Evolutionary conservation across 108 stramenopile genomes (phyloP), one percentile per base, ranked within the genome.

Genomic region (Heterococcus sp.): DNA sequence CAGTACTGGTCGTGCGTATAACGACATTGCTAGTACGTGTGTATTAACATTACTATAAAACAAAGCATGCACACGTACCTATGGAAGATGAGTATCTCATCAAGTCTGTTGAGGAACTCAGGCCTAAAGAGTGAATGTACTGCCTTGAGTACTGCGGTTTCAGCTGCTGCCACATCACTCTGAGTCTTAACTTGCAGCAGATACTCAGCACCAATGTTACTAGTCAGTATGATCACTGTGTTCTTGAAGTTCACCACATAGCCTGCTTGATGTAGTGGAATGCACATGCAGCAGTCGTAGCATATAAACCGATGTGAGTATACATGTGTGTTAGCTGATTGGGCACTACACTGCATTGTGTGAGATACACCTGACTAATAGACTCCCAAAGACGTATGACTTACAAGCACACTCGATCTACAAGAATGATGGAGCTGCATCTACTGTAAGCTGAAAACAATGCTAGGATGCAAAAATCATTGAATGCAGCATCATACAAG

Each of bases 81-180:
- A 21, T 93, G 92, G 93, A 98, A 98, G 73, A 95, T 92, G 27
- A 95, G 91, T 35, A 91, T 82, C 71, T 95, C 94, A 76, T 94
- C 93, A 30, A 94, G 91, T 46, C 97, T 88, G 75, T 98, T 98
- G 83, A 98, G 87, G 85, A 98, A 95, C 79, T 98, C 97, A 3
- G 97, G 97, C 4, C 90, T 84, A 88, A 98, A 96, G 74, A 33
- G 38, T 31, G 29, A 32, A 1, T 37, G 8, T 31, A 73, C 38
- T 31, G 87, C 87, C 64, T 75, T 64, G 40, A 90, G 75, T 30
- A 96, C 70, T 37, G 32, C 32, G 2, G 26, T 67, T 3, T 67
- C 66, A 4, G 26, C 66, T 1, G 71, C 83, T 63, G 89, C 85
- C 63, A 74, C 66, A 27, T 74, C 74, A n/a, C 21, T 30, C 65